Evolutionary conservation across 2,329 filamentous ascomycete genomes (phyloP).

Genomic region (Xylaria sp.): DNA sequence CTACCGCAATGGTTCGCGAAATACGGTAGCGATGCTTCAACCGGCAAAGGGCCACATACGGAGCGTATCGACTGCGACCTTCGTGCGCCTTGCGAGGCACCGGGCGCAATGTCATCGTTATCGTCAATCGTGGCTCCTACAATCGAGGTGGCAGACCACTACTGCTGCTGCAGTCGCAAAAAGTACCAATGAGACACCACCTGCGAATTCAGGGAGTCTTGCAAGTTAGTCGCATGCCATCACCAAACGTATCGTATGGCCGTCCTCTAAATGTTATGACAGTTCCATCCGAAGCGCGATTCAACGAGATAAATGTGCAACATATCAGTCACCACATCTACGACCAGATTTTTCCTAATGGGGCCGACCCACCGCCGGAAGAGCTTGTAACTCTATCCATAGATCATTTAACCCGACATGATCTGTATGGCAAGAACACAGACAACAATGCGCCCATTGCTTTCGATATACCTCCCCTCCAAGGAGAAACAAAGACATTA

Average conservation of each 20-base stretch:
- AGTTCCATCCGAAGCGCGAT: conserved; percentile 65
- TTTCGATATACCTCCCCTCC: conserved; percentile 81
- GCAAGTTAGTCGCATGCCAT: conserved; percentile 42
- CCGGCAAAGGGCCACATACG: conserved; percentile 43
- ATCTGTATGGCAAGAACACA: conserved; percentile 87
- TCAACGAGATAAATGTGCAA: conserved; percentile 93
- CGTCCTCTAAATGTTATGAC: conserved; percentile 21
- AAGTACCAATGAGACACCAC: conserved; percentile 15
- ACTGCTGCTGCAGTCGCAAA: conserved; percentile 31
- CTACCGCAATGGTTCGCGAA: conserved; percentile 28
- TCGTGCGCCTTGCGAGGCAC: conserved; percentile 55
- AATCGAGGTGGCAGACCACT: conserved; percentile 48
- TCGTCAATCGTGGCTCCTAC: conserved; percentile 37
- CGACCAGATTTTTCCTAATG: conserved; percentile 75
- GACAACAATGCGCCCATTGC: conserved; percentile 75
- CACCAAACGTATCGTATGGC: conserved; percentile 2
- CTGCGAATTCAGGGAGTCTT: conserved; percentile 36
- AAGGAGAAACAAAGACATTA: conserved; percentile 77
- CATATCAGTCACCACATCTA: conserved; percentile 86
- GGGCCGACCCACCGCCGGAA: conserved; percentile 58
- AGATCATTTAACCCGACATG: conserved; percentile 82
- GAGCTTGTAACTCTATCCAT: conserved; percentile 79
- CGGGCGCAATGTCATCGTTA: conserved; percentile 43
- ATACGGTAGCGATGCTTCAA: conserved; percentile 44
- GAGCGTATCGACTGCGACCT: conserved; percentile 48